Evolutionary conservation across 495 filamentous ascomycete species (phyloP), one percentile per base, ranked within the genome.

Genomic region (Durotheca rogersii): DNA sequence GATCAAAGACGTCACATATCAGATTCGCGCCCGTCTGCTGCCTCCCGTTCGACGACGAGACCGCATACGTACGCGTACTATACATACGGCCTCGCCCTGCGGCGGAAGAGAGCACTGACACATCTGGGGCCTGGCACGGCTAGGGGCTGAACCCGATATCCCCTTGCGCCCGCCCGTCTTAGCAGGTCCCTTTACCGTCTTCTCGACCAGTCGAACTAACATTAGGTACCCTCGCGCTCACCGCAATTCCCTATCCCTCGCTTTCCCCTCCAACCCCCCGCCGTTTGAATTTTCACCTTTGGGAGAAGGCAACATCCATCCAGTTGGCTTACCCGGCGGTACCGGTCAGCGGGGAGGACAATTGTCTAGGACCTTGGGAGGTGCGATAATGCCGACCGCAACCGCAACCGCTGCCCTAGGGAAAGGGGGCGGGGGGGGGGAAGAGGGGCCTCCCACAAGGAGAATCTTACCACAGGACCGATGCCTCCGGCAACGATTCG

Each of bases 321-420:
- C n/a, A n/a, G n/a, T n/a, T n/a, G n/a, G n/a, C n/a, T n/a, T n/a
- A n/a, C n/a, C n/a, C n/a, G n/a, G n/a, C n/a, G n/a, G 9, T 27
- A 27, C 23, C 23, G 23, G 23, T 33, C 36, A 33, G 21, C 34
- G 55, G 49, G 44, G 45, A n/a, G n/a, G n/a, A 40, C 40, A 50
- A 58, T 31, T 25, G 15, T 27, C 37, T 40, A 21, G 37, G 48
- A 43, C 48, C n/a, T n/a, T n/a, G n/a, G n/a, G 36, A 38, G 20
- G 17, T 11, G 47, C 43, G 31, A 49, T 21, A 44, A 49, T 53
- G 50, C 56, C 50, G 56, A 54, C 56, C 46, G 23, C 34, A 59
- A 46, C 45, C 56, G 56, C 41, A 41, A 43, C 29, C n/a, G n/a
- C n/a, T n/a, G n/a, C n/a, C n/a, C n/a, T n/a, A n/a, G n/a, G n/a